These are phyloP conservation scores for Saprolegnia diclina DNA, from an alignment of 352 stramenopile species.

Conservation along the genomic window DNA sequence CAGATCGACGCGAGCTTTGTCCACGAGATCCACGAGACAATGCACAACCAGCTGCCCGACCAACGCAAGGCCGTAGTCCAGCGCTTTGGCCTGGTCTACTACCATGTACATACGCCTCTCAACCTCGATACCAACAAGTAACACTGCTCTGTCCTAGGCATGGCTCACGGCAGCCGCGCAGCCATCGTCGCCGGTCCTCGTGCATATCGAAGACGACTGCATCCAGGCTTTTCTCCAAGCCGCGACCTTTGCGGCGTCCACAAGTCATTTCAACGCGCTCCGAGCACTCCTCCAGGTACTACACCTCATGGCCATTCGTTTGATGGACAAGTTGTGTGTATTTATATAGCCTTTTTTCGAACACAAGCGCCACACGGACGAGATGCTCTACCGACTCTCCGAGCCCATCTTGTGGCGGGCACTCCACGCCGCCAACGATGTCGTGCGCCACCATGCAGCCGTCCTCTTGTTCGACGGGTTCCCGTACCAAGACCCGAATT, in stretches of 20 bases:
- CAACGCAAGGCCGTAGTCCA: slow-evolving; percentile 76
- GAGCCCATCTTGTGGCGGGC: slow-evolving; percentile 81
- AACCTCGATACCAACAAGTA: neutral
- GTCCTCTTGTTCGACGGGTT: slow-evolving; percentile 84
- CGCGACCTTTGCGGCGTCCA: slow-evolving; percentile 61
- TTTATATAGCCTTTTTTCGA: slow-evolving; percentile 51
- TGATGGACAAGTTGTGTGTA: neutral
- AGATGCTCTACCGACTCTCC: slow-evolving; percentile 80
- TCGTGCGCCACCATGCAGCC: slow-evolving; percentile 70
- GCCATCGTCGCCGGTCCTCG: slow-evolving; percentile 49
- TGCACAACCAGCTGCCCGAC: slow-evolving; percentile 80
- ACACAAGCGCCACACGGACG: slow-evolving; percentile 74
- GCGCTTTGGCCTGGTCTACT: slow-evolving; percentile 79
- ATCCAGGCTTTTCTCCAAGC: slow-evolving; percentile 75
- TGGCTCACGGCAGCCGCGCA: slow-evolving; percentile 32
- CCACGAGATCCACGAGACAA: slow-evolving; percentile 81
- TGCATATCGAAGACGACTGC: slow-evolving; percentile 79
- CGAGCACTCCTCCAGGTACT: slow-evolving; percentile 58
- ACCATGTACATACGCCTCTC: slow-evolving; percentile 40
- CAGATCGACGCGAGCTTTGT: slow-evolving; percentile 80
- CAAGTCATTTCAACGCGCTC: slow-evolving; percentile 58
- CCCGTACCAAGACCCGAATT: slow-evolving; percentile 63
- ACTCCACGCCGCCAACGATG: slow-evolving; percentile 77
- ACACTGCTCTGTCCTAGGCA: slow-evolving; percentile 3
- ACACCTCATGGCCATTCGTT: neutral